Evolutionary conservation across 1,284 basidiomycete genomes (phyloP), one percentile per base, ranked within the genome.

Genomic region (Leccinum subrobustum): DNA sequence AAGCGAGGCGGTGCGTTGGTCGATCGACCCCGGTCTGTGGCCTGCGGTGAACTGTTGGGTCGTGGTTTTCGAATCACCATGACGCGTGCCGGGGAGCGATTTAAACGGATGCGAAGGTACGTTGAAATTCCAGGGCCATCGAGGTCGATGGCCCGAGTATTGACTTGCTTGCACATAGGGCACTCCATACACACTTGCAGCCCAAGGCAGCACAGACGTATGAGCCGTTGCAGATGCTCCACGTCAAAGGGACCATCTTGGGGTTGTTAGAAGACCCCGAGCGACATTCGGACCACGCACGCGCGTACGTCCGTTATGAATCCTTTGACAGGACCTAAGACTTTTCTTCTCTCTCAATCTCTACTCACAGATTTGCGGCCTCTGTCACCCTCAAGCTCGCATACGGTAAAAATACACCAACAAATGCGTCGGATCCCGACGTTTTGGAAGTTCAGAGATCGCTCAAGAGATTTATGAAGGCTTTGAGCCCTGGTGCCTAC

Each of bases 21-120:
- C 14, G 63, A 62, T 42, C 56, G 62, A 33, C 62, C 62, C 11
- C 64, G 48, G 7, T 31, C 25, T 20, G 31, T 62, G 6, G 63
- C 63, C 11, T 16, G 59, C 31, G 52, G 52, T 0, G 54, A 67
- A 35, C 1, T 64, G 2, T 23, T 65, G 23, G 16, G 48, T 23
- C 6, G 65, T 18, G 63, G 65, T 37, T 27, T 67, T 9, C 54
- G 65, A 16, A 0, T 62, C 8, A 0, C 57, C 2, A 31, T 42
- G n/a, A 51, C 42, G n/a, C 29, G 16, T 4, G 47, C 18, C 1
- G 53, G 65, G 6, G 65, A 64, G 29, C 42, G 62, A 12, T 27
- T 66, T 2, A 64, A 47, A 54, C 54, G 51, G 27, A 54, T 64
- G 42, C 62, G 54, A 3, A 56, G 16, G 63, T 57, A 29, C 20